These are phyloP conservation scores for Entomortierella chlamydospora DNA, from an alignment of 192 early-diverging fungal species.

Conservation along the genomic window DNA sequence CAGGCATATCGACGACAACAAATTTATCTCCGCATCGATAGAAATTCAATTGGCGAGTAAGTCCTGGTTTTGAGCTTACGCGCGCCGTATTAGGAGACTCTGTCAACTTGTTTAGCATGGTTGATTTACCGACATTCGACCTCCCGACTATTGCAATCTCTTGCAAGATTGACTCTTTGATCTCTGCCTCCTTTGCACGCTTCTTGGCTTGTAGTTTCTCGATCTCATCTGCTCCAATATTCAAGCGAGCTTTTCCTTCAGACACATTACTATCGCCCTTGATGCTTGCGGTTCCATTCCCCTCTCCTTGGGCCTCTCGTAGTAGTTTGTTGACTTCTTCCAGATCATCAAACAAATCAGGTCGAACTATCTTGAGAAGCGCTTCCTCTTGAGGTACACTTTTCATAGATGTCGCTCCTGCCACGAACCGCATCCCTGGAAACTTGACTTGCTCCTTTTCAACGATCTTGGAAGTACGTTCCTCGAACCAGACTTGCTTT, in stretches of 20 bases:
- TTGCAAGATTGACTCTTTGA: constrained; percentile 32
- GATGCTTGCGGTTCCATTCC: no score
- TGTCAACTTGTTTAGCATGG: constrained; percentile 75
- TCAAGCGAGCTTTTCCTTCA: neutral
- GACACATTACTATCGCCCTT: neutral
- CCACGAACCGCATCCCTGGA: constrained; percentile 40
- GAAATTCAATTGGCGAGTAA: constrained; percentile 88
- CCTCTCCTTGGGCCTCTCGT: neutral
- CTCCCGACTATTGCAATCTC: constrained; percentile 64
- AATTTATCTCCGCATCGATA: constrained; percentile 72
- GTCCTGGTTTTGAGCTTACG: constrained; percentile 77
- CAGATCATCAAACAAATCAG: constrained; percentile 40
- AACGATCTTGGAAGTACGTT: constrained; percentile 30
- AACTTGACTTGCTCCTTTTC: constrained; percentile 49
- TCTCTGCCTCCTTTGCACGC: constrained; percentile 16
- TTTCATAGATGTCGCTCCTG: constrained; percentile 28
- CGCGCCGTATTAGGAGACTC: constrained; percentile 68
- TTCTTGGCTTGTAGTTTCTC: constrained; percentile 11
- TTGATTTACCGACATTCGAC: constrained; percentile 87
- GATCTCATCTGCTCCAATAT: constrained; percentile 18
- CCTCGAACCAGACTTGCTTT: constrained; percentile 47
- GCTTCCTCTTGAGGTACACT: constrained; percentile 26
- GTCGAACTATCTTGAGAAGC: constrained; percentile 26
- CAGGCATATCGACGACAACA: constrained; percentile 83
- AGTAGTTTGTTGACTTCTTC: constrained; percentile 21